phyloP scores from a whole-genome alignment of 2,329 filamentous ascomycete species.

The Orbilia quercus region DNA sequence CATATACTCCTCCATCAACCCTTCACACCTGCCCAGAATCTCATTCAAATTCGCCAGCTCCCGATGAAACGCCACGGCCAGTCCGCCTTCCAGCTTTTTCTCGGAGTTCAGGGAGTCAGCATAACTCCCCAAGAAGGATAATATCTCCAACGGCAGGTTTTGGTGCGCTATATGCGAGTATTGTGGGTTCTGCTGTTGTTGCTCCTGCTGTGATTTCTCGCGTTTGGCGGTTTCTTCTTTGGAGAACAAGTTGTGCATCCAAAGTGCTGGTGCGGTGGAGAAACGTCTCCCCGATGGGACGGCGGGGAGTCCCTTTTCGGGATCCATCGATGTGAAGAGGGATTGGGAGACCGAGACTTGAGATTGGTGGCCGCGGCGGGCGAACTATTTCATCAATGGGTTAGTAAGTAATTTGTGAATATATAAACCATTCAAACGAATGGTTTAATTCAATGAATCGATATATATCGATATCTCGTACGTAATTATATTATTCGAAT shows the following conservation, averaged over 20 bases:
- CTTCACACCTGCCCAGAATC: constrained; percentile 50
- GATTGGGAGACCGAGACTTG: constrained; percentile 51
- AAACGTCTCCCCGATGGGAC: constrained; percentile 22
- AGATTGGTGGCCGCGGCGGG: constrained; percentile 40
- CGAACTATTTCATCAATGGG: constrained; percentile 24
- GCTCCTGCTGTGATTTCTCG: not conserved
- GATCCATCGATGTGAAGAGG: constrained; percentile 44
- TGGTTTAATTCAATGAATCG: too few species aligned
- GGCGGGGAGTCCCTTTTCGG: constrained; percentile 51
- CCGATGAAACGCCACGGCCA: constrained; percentile 26
- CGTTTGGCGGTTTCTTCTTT: constrained; percentile 19
- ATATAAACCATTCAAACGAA: too few species aligned
- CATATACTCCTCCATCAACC: constrained; percentile 38
- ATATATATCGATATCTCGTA: too few species aligned
- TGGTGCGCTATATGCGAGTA: constrained; percentile 44
- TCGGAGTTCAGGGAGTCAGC: constrained; percentile 41
- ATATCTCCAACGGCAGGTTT: constrained; percentile 54
- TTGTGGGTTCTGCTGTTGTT: constrained; percentile 17
- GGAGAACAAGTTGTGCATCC: constrained; percentile 24
- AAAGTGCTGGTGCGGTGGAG: constrained; percentile 21
- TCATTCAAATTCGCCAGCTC: constrained; percentile 48
- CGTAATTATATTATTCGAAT: too few species aligned
- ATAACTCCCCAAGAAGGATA: constrained; percentile 55
- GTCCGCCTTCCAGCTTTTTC: constrained; percentile 40
- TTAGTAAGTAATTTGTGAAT: too few species aligned